Conservation (phyloP, 495 filamentous ascomycete genomes). For the Jackrogersella minutella region DNA sequence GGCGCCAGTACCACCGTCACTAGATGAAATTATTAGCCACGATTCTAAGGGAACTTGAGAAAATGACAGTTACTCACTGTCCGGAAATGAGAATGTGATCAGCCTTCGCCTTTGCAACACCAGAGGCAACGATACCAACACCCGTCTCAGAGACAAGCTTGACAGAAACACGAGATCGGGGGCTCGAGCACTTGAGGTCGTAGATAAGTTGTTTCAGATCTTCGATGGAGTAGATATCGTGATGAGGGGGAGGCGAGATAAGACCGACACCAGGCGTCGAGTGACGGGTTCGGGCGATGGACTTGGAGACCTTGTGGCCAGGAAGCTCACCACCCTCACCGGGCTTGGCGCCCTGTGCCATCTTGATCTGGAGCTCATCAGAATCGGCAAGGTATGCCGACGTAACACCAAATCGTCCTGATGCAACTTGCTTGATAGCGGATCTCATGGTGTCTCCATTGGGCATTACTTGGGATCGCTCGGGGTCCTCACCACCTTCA, state of each 20-base stretch:
- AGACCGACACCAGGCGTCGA: conserved; percentile 98
- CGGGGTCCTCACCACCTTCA: conserved; percentile 96
- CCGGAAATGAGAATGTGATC: conserved; percentile 98
- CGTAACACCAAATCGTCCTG: conserved; percentile 97
- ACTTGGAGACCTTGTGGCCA: conserved; percentile 96
- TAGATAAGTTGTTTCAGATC: conserved; percentile 99
- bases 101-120: conserved; percentile 98
- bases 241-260: conserved; percentile 98
- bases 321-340: conserved; percentile 98
- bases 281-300: conserved; percentile 95
- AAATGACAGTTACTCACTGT: conserved; percentile 53
- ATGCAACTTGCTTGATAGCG: conserved; percentile 98
- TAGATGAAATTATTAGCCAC: not conserved
- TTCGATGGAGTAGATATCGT: conserved; percentile 99
- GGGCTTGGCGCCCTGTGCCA: conserved; percentile 99
- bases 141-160: conserved; percentile 99
- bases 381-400: conserved; percentile 98
- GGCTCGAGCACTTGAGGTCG: conserved; percentile 97
- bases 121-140: conserved; percentile 97
- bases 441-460: conserved; percentile 99
- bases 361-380: conserved; percentile 99
- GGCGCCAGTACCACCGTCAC: conserved; percentile 95
- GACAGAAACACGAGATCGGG: conserved; percentile 92
- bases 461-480: conserved; percentile 83
- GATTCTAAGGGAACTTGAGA: not conserved